Base-by-base conservation (phyloP, 2,329 filamentous ascomycete species). In the Colletotrichum siamense region DNA sequence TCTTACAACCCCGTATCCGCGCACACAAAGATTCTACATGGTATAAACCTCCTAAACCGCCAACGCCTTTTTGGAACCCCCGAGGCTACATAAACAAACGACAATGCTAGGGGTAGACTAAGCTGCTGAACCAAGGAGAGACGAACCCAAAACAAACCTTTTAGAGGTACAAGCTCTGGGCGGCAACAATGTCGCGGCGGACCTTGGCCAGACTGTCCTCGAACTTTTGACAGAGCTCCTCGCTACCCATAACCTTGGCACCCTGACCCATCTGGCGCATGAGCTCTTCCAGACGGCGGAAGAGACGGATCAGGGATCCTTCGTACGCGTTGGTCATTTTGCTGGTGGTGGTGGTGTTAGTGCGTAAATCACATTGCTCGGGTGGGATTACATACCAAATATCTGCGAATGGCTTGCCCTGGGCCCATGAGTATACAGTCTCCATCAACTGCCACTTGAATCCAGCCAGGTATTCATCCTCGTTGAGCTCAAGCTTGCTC, bases 301-400 rank as follows among this genome's bases (percentile, higher is more conserved):
- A 99, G 52, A 98, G 92, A 65, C 97, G 95, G 81, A 99, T 99
- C 77, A 99, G 88, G 75, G 95, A 98, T 76, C 97, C 97, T 87
- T 99, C 97, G 85, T 98, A 99, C 32, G 96, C 95, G 81, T 98
- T 96, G 32, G 97, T 99, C 96, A 99, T 98, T 95, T 98, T 98
- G 87, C 96, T 98, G 78, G 9, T 98, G 78, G 9, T 16, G 16
- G 12, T 16, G 5, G n/a, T 63, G 74, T 77, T 32, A 77, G 69
- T 62, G 64, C 30, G 64, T 57, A 22, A 30, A 67, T 8, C 9
- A 28, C 1, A 18, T 18, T 18, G 16, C 8, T 6, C 10, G 10
- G 15, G n/a, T 16, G 5, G 13, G n/a, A 16, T 36, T 69, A 91
- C 95, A 82, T 92, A 98, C 96, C 97, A 99, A 78, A 99, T 98